Evolutionary conservation across 2,329 filamentous ascomycete species (phyloP), one percentile per base, ranked within the genome.

Genomic region (Verticillium dahliae): DNA sequence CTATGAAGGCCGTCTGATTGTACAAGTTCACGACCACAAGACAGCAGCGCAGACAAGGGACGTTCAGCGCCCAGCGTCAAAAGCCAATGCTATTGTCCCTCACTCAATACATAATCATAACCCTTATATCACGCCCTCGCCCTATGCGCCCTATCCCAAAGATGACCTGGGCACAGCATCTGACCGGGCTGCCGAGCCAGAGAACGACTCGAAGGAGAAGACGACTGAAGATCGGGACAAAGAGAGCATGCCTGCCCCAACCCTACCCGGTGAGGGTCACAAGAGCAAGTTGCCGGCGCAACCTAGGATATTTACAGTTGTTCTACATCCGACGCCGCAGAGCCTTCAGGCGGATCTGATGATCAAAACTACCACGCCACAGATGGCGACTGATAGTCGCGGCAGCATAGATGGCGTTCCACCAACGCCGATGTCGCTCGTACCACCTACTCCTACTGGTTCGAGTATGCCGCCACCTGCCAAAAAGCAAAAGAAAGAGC

Each of bases 31-130:
- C 69, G 91, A 98, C 72, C 91, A 97, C 77, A 91, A 90, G 69
- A 86, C 89, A 0, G 79, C 79, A 52, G 81, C 82, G 56, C 81
- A 83, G 64, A 78, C 82, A 67, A 87, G 91, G 70, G 86, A 84
- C 67, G 80, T 80, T 68, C 82, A 79, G 58, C 80, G 78, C 78
- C 33, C 74, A 3, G 67, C 71, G 6, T 80, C 85, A 1, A 79
- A 83, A 22, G 84, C 85, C 39, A 87, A 81, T 66, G 88, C 88
- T 60, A 84, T 84, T 45, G 78, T 82, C 3, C 86, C 89, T 11
- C 94, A 91, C 65, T 97, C 93, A 0, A 89, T 99, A 55, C 93
- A 99, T 74, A 97, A 96, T 73, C 91, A 93, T 73, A 97, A 92
- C 70, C 87, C 88, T 63, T 95, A 92, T 69, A 82, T 98, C 57